These are phyloP conservation scores for Penicillium cataractarum DNA, from an alignment of 495 filamentous ascomycete species.

Conservation along the genomic window DNA sequence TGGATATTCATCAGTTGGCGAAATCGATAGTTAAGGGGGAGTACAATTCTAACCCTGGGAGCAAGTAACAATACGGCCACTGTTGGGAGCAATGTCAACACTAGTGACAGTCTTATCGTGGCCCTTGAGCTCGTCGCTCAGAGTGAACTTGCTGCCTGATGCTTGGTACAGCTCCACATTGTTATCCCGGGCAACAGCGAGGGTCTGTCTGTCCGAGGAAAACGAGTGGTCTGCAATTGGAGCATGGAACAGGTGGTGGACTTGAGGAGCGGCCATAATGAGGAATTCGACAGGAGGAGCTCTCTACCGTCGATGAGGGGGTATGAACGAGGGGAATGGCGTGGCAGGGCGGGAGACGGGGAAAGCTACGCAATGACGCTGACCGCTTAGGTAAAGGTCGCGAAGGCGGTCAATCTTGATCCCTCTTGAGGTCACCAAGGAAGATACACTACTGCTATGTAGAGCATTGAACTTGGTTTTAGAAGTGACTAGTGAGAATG, in stretches of 20 bases:
- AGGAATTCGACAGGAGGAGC: conserved; percentile 86
- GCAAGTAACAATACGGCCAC: conserved; percentile 93
- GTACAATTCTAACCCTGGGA: conserved; percentile 70
- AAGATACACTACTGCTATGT: neutral
- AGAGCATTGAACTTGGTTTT: no score
- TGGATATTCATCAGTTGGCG: conserved; percentile 4
- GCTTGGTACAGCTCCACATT: conserved; percentile 85
- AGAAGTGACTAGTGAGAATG: neutral
- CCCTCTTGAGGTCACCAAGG: neutral
- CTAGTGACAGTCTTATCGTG: conserved; percentile 97
- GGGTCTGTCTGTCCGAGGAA: conserved; percentile 83
- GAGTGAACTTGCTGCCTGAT: conserved; percentile 73
- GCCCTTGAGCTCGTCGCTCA: conserved; percentile 90
- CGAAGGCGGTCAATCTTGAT: neutral
- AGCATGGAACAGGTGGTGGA: conserved; percentile 95
- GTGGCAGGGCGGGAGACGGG: conserved; percentile 2
- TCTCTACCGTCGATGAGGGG: conserved; percentile 87
- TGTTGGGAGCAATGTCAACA: conserved; percentile 90
- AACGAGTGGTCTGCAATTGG: conserved; percentile 98
- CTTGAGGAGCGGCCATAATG: conserved; percentile 81
- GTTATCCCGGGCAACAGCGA: conserved; percentile 90
- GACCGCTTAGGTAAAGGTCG: conserved; percentile 24
- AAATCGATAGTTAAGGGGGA: neutral
- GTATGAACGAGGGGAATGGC: conserved; percentile 9
- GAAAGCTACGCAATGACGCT: conserved; percentile 31